A percentile compares a stretch with the other conserved stretches of the same genome.
phyloP scores from a whole-genome alignment of 805 yeast species.

The Blastobotrys parvus region DNA sequence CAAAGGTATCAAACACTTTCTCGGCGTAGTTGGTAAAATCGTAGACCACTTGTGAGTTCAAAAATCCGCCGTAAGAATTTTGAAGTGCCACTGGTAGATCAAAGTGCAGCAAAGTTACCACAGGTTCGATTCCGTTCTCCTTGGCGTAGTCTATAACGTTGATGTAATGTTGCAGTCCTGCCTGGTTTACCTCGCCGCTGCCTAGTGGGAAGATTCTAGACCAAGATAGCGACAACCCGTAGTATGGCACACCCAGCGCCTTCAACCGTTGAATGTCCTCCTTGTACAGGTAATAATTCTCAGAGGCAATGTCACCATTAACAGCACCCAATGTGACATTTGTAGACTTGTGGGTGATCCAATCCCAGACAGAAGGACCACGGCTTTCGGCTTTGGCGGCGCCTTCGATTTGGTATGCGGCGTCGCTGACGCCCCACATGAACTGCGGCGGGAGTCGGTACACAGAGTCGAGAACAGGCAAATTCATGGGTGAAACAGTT shows the following conservation, averaged over 20 bases:
- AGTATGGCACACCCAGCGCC: slow-evolving; percentile 28
- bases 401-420: slow-evolving; percentile 31
- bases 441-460: slow-evolving; percentile 10
- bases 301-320: slow-evolving; percentile 25
- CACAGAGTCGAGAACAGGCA: too few species aligned
- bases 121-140: slow-evolving; percentile 22
- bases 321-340: slow-evolving; percentile 13
- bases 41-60: slow-evolving; percentile 22
- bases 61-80: slow-evolving; percentile 23
- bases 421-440: slow-evolving; percentile 26
- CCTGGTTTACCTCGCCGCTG: slow-evolving; percentile 16
- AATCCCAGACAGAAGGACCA: slow-evolving; percentile 27
- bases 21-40: slow-evolving; percentile 30
- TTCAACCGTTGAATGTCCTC: slow-evolving; percentile 29
- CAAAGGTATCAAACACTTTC: slow-evolving; percentile 26
- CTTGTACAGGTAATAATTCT: slow-evolving; percentile 29
- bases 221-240: slow-evolving; percentile 32
- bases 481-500: too few species aligned
- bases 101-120: slow-evolving; percentile 30
- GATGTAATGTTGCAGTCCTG: slow-evolving; percentile 27
- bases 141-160: slow-evolving; percentile 25
- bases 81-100: slow-evolving; percentile 28
- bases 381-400: slow-evolving; percentile 30
- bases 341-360: slow-evolving; percentile 10
- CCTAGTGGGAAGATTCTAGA: slow-evolving; percentile 30